Conservation (phyloP, 768 basidiomycete genomes). For the Trametes cinnabarina region DNA sequence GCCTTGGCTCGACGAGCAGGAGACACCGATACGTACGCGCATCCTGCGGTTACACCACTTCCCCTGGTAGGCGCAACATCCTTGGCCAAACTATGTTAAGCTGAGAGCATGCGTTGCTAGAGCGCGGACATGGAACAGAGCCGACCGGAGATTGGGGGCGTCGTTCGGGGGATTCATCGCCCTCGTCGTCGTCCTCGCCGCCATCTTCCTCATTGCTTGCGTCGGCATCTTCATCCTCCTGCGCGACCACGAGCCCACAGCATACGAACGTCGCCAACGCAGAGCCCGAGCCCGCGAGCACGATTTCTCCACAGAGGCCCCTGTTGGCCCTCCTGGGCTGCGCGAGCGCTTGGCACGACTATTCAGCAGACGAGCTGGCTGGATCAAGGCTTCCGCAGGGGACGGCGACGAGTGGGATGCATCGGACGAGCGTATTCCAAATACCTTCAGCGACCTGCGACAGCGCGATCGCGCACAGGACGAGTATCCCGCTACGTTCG, state of each 20-base stretch:
- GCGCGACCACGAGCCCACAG: constrained; percentile 44
- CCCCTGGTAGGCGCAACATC: constrained; percentile 1
- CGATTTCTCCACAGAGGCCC: constrained; percentile 19
- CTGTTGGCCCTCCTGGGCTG: constrained; percentile 27
- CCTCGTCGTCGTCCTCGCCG: constrained; percentile 52
- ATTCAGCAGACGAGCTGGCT: constrained; percentile 39
- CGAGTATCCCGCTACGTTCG: constrained; percentile 18
- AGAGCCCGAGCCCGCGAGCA: constrained; percentile 24
- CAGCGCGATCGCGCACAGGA: constrained; percentile 4
- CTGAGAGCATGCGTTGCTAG: neutral
- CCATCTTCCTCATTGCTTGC: constrained; percentile 53
- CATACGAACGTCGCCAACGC: constrained; percentile 29
- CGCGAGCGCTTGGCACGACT: constrained; percentile 27
- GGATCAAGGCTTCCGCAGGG: constrained; percentile 49
- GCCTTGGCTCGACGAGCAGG: neutral
- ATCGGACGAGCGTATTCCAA: constrained; percentile 19
- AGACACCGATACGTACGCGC: neutral
- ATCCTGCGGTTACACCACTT: neutral
- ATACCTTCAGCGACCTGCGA: constrained; percentile 3
- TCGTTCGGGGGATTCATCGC: constrained; percentile 53
- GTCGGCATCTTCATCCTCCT: constrained; percentile 56
- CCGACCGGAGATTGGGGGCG: constrained; percentile 27
- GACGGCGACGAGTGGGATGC: constrained; percentile 43
- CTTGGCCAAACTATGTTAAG: neutral
- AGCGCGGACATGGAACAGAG: constrained; percentile 7